Conservation (phyloP, 306 rosid species). For the Cucumis cinereus region DNA sequence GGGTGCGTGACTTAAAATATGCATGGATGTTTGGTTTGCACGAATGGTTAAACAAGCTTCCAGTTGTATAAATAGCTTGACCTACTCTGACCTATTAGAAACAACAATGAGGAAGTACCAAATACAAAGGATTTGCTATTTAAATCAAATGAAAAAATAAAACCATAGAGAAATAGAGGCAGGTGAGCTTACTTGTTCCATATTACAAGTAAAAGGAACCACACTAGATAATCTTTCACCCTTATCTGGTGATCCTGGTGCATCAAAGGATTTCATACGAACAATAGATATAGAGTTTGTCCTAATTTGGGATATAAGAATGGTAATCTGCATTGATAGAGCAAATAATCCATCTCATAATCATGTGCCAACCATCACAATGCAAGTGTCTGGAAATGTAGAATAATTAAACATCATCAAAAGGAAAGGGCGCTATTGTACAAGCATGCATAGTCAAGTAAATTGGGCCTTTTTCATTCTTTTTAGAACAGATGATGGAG, state of each 20-base stretch:
- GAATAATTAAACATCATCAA: not conserved
- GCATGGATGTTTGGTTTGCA: constrained; percentile 76
- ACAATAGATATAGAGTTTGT: constrained; percentile 78
- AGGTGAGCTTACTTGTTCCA: constrained; percentile 58
- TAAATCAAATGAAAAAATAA: not conserved
- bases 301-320: constrained; percentile 67
- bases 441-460: not conserved
- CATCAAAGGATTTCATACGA: constrained; percentile 53
- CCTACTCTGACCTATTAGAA: constrained; percentile 64
- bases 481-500: not conserved
- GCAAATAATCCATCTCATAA: constrained; percentile 15
- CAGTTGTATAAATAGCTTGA: constrained; percentile 66
- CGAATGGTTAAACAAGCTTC: constrained; percentile 86
- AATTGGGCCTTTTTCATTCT: not conserved
- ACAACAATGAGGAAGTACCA: constrained; percentile 10
- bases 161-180: not conserved
- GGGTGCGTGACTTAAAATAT: constrained; percentile 66
- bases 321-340: constrained; percentile 47
- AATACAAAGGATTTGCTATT: not conserved
- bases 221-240: constrained; percentile 22
- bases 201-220: constrained; percentile 39
- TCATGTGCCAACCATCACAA: not conserved
- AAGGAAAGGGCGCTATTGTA: not conserved
- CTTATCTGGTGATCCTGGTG: constrained; percentile 24
- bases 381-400: not conserved